Conservation (phyloP, 179 eudicot genomes). For the Silene noctiflora region DNA sequence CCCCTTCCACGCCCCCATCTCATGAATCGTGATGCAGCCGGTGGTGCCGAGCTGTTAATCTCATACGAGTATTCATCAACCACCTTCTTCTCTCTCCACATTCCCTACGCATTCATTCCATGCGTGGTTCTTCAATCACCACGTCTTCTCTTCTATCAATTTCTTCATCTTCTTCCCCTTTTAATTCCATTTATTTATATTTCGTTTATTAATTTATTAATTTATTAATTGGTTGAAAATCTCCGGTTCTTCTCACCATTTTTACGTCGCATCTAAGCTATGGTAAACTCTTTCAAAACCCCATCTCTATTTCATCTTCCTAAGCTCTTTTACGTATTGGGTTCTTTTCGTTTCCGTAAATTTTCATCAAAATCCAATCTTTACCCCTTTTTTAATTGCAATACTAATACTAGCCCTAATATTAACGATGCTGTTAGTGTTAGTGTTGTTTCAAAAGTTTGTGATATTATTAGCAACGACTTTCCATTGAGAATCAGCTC, state of each 20-base stretch:
- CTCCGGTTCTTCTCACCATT: neutral
- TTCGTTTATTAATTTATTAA: neutral
- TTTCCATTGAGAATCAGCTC: conserved; percentile 41
- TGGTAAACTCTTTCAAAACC: conserved; percentile 48
- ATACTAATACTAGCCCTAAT: neutral
- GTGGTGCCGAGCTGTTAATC: neutral
- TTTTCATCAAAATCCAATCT: conserved; percentile 41
- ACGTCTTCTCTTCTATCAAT: neutral
- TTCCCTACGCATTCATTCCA: neutral
- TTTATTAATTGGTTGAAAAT: neutral
- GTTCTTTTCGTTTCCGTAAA: conserved; percentile 21
- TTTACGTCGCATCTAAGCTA: conserved; percentile 15
- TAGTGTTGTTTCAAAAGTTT: conserved; percentile 37
- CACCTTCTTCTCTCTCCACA: neutral
- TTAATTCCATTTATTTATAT: neutral
- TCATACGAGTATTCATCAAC: too few relatives aligned
- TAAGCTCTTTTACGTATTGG: conserved; percentile 23
- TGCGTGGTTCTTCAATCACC: neutral
- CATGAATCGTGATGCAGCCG: neutral
- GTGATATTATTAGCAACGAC: conserved; percentile 31
- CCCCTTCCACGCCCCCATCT: neutral
- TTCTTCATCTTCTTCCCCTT: neutral
- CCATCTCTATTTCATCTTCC: conserved; percentile 22
- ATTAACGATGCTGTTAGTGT: neutral
- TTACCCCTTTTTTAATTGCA: neutral